Evolutionary conservation across 2,329 filamentous ascomycete species (phyloP), one percentile per base, ranked within the genome.

Genomic region (Monosporascus sp.): DNA sequence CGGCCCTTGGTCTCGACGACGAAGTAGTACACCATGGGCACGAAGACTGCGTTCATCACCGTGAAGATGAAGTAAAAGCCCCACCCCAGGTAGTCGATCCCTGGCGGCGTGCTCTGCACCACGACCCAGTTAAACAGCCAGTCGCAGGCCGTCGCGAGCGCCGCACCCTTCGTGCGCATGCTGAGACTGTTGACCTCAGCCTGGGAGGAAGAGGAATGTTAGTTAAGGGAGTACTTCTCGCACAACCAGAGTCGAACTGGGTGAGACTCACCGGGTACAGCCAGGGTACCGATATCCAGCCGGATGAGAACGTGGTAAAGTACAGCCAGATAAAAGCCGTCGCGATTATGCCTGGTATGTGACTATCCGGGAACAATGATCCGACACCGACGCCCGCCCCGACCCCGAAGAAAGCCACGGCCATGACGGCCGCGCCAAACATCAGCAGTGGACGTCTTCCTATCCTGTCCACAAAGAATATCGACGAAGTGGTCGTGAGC

Each of bases 41-140:
- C 49, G 25, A 51, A 46, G 4, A 7, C 25, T 1, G n/a, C 22
- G 22, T 46, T 46, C 22, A 46, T 22, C 22, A 46, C 5, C 15
- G 42, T 24, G 42, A 46, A 46, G 42, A 78, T 71, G 31, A 77
- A 68, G 67, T 75, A 81, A 62, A 75, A 78, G 45, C 70, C 71
- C 69, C 75, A 81, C 1, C 71, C 69, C 0, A 81, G 66, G 22
- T 72, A 75, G 22, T 72, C 64, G 38, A 69, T 65, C 1, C 65
- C 68, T 5, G 59, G 51, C 2, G 68, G 68, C 0, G 68, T 70
- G 41, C 69, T 66, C 53, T 68, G 59, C 7, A 70, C 66, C 5
- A 70, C 65, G 47, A 69, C 57, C 47, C 68, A 70, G 31, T 65
- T 68, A 56, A 63, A 55, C 22, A 68, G 62, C 68, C 69, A 70